These are phyloP conservation scores for Setaria italica DNA, from an alignment of 202 grass and related monocot species.

Conservation along the genomic window DNA sequence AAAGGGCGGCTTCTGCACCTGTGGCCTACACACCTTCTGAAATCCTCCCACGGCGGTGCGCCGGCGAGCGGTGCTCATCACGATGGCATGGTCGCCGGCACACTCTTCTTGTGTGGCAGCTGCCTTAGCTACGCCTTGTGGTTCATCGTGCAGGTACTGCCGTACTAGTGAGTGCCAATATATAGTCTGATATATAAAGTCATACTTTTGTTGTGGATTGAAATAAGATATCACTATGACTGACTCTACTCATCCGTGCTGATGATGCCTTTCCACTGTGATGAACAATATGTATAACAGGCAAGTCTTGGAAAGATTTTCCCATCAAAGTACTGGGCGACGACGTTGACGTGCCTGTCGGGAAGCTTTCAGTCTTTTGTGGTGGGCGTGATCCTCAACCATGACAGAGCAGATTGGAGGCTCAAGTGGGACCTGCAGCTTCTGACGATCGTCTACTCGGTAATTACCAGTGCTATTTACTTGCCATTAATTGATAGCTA, in stretches of 20 bases:
- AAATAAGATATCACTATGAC: too few relatives aligned
- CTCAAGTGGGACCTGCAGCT: constrained; percentile 54
- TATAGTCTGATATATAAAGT: too few relatives aligned
- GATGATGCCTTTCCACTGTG: too few relatives aligned
- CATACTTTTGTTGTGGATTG: too few relatives aligned
- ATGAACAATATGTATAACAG: background rate
- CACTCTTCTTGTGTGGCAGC: constrained; percentile 46
- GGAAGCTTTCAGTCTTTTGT: constrained; percentile 31
- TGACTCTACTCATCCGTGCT: too few relatives aligned
- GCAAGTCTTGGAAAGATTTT: constrained; percentile 44
- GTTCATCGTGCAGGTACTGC: constrained; percentile 40
- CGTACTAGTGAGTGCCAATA: too few relatives aligned
- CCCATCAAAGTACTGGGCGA: constrained; percentile 45
- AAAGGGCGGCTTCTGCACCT: constrained; percentile 46
- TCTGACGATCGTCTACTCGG: constrained; percentile 43
- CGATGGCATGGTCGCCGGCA: constrained; percentile 22
- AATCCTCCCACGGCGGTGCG: background rate
- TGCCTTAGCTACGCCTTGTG: constrained; percentile 52
- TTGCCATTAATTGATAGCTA: too few relatives aligned
- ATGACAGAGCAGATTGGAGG: constrained; percentile 29
- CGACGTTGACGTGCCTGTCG: constrained; percentile 46
- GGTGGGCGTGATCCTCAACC: constrained; percentile 9
- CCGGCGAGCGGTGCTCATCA: too few relatives aligned
- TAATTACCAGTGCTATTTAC: background rate
- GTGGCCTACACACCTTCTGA: constrained; percentile 25